These are phyloP conservation scores for Aspergillus fischeri DNA, from an alignment of 2,329 filamentous ascomycete species.

Conservation along the genomic window DNA sequence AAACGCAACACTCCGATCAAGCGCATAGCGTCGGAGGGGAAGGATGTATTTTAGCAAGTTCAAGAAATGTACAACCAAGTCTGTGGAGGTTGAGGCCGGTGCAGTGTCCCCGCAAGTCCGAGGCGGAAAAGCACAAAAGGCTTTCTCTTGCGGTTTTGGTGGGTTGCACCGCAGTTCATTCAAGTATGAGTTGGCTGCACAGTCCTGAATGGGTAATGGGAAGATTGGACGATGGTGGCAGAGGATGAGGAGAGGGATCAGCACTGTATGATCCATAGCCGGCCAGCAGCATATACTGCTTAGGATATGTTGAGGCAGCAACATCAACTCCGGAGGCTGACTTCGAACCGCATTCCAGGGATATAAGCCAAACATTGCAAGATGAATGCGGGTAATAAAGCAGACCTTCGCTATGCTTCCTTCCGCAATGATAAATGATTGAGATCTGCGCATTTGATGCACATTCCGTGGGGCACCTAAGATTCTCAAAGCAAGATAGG, in stretches of 20 bases:
- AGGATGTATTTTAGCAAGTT: too few relatives aligned
- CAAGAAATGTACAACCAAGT: too few relatives aligned
- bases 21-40: too few relatives aligned
- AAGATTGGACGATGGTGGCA: slow-evolving; percentile 29
- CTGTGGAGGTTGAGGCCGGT: not conserved
- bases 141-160: slow-evolving; percentile 11
- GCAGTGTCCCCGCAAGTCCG: slow-evolving; percentile 11
- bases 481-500: slow-evolving; percentile 34
- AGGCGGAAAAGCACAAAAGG: slow-evolving; percentile 8
- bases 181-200: slow-evolving; percentile 19
- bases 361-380: slow-evolving; percentile 32
- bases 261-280: slow-evolving; percentile 15
- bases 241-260: slow-evolving; percentile 15
- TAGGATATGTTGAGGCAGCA: slow-evolving; percentile 22
- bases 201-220: slow-evolving; percentile 21
- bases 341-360: slow-evolving; percentile 32
- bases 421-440: slow-evolving; percentile 17
- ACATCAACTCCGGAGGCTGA: slow-evolving; percentile 31
- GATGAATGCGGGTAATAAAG: slow-evolving; percentile 26
- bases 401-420: slow-evolving; percentile 32
- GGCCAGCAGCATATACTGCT: slow-evolving; percentile 30
- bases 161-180: slow-evolving; percentile 32
- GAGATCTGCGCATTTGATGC: slow-evolving; percentile 14
- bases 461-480: slow-evolving; percentile 17
- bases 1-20: slow-evolving; percentile 15